Percentiles rank a stretch among this genome's conserved stretches.
These are phyloP conservation scores for Xylaria castorea DNA, from an alignment of 495 filamentous ascomycete genomes.

Conservation along the genomic window DNA sequence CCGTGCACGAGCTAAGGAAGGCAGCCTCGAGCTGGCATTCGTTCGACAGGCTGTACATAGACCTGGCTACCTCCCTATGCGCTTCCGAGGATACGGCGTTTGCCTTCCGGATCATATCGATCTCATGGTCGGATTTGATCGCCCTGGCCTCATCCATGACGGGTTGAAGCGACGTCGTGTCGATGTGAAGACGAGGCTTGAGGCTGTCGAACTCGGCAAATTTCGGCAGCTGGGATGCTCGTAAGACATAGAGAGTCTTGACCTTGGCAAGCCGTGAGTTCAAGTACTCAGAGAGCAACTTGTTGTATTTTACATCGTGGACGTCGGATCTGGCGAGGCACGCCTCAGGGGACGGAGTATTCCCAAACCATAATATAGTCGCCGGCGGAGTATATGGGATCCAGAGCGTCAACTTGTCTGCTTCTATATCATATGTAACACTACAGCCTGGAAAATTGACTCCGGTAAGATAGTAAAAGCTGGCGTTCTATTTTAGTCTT, in stretches of 20 bases:
- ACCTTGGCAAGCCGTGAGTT: conserved; percentile 38
- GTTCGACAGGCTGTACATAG: conserved; percentile 66
- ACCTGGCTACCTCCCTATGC: conserved; percentile 70
- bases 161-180: conserved; percentile 57
- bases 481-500: conserved; percentile 35
- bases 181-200: conserved; percentile 44
- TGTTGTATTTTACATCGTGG: conserved; percentile 54
- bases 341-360: conserved; percentile 57
- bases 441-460: conserved; percentile 65
- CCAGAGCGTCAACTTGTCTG: conserved; percentile 64
- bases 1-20: conserved; percentile 73
- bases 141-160: conserved; percentile 77
- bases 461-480: conserved; percentile 73
- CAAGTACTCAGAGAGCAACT: conserved; percentile 45
- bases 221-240: conserved; percentile 50
- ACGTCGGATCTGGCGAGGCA: conserved; percentile 60
- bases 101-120: conserved; percentile 77
- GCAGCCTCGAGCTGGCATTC: conserved; percentile 84
- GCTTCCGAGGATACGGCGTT: conserved; percentile 77
- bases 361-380: conserved; percentile 67
- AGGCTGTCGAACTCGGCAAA: conserved; percentile 42
- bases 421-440: conserved; percentile 67
- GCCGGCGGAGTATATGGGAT: conserved; percentile 63
- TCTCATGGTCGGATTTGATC: conserved; percentile 82
- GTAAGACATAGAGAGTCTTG: conserved; percentile 51